Evolutionary conservation across 2,329 filamentous ascomycete species (phyloP), one percentile per base, ranked within the genome.

Genomic region (Knufia petricola): DNA sequence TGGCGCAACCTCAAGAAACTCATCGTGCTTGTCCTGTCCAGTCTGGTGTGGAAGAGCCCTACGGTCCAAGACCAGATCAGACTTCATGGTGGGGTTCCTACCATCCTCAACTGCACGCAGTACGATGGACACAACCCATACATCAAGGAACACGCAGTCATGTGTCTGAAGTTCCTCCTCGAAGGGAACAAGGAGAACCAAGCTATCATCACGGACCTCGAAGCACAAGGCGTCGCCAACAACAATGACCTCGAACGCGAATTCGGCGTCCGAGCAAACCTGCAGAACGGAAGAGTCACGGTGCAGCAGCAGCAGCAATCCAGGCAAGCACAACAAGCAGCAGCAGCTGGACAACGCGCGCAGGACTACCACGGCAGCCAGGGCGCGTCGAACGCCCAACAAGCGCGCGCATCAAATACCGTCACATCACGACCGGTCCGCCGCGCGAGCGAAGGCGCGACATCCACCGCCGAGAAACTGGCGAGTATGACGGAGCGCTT

Each of bases 111-210:
- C 60, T 95, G 88, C 66, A 95, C 88, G 59, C 78, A 82, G 26
- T 92, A 92, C 62, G 90, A 96, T 62, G 87, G 90, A 58, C 81
- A 94, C 67, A 95, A 95, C 61, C 87, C 88, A 0, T 95, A 90
- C 62, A 89, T 94, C 54, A 87, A 90, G 60, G 90, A 96, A 65
- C 85, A 89, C 55, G 86, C 87, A 2, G 87, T 89, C 43, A 82
- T 94, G 63, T 89, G 85, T 56, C 74, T 94, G n/a, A 89, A 90
- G 62, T 94, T 79, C 58, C 60, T 77, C 17, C 66, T 78, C 4
- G 75, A 78, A 50, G 66, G 66, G 1, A 74, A 73, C 48, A 60
- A 63, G 10, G 70, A 72, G 48, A 70, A 79, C 55, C 75, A 77
- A 53, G 72, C 72, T 50, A 69, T 79, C 56, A 69, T 75, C 3